phyloP scores from a whole-genome alignment of 441 rosid genomes.

The Populus tomentosa region DNA sequence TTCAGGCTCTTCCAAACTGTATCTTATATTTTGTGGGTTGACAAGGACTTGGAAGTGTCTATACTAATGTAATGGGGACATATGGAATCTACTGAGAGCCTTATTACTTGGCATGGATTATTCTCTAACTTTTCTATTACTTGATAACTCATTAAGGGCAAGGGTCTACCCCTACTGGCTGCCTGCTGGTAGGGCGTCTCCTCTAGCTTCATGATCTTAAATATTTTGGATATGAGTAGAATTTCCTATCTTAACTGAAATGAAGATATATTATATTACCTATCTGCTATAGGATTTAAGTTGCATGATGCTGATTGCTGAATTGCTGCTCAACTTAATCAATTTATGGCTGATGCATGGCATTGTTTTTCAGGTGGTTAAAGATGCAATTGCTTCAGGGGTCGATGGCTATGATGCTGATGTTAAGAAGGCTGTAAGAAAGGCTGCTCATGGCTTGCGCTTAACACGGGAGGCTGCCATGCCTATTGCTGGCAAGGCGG shows the following conservation, averaged over 20 bases:
- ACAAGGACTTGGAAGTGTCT: not conserved
- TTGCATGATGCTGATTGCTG: not conserved
- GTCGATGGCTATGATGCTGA: slow-evolving; percentile 83
- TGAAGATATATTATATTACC: not conserved
- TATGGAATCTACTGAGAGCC: not conserved
- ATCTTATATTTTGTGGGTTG: not conserved
- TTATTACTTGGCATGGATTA: not conserved
- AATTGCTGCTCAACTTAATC: not conserved
- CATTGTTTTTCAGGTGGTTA: slow-evolving; percentile 61
- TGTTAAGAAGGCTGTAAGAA: slow-evolving; percentile 66
- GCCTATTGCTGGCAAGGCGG: slow-evolving; percentile 83
- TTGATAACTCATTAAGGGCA: not conserved
- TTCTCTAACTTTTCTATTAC: not conserved
- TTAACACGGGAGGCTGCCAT: slow-evolving; percentile 82
- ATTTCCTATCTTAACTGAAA: not conserved
- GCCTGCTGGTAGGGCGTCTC: not conserved
- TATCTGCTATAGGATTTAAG: not conserved
- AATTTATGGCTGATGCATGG: not conserved
- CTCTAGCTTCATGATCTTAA: not conserved
- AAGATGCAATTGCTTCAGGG: slow-evolving; percentile 83
- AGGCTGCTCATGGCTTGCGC: slow-evolving; percentile 71
- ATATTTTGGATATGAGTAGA: not conserved
- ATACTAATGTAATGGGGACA: not conserved
- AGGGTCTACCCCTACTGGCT: not conserved
- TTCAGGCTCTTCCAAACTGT: not conserved